phyloP scores from a whole-genome alignment of 1,284 basidiomycete genomes.

The Boletus putidus region DNA sequence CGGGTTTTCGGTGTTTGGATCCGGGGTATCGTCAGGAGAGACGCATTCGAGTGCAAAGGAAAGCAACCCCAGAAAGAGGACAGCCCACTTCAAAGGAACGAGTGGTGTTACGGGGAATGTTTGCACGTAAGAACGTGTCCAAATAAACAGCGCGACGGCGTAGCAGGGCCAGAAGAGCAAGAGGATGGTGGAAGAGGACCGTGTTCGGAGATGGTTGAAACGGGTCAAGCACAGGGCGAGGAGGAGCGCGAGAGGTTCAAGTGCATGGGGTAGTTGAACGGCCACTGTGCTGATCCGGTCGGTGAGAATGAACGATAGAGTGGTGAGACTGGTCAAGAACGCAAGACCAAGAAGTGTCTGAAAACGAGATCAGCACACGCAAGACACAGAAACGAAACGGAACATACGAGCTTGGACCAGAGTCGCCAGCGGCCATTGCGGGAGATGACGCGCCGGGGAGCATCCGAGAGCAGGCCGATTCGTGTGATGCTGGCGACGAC shows the following conservation, averaged over 20 bases:
- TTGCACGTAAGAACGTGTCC: conserved; percentile 56
- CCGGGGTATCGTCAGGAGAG: conserved; percentile 60
- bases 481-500: conserved; percentile 46
- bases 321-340: conserved; percentile 43
- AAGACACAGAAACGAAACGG: background rate
- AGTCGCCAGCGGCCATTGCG: conserved; percentile 53
- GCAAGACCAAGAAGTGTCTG: conserved; percentile 51
- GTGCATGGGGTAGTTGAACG: conserved; percentile 54
- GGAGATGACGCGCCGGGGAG: conserved; percentile 34
- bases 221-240: conserved; percentile 53
- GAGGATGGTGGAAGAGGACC: conserved; percentile 73
- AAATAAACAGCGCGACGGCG: conserved; percentile 51
- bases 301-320: conserved; percentile 44
- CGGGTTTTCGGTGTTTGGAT: conserved; percentile 66
- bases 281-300: conserved; percentile 36
- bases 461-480: conserved; percentile 36
- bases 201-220: conserved; percentile 76
- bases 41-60: conserved; percentile 71
- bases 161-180: conserved; percentile 87
- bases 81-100: conserved; percentile 51
- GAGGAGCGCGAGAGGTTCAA: conserved; percentile 57
- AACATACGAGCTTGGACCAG: conserved; percentile 58
- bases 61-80: conserved; percentile 52
- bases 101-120: conserved; percentile 33
- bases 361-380: background rate